Evolutionary conservation across 345 rosid species (phyloP).

Genomic region (Sisymbrium altissimum): DNA sequence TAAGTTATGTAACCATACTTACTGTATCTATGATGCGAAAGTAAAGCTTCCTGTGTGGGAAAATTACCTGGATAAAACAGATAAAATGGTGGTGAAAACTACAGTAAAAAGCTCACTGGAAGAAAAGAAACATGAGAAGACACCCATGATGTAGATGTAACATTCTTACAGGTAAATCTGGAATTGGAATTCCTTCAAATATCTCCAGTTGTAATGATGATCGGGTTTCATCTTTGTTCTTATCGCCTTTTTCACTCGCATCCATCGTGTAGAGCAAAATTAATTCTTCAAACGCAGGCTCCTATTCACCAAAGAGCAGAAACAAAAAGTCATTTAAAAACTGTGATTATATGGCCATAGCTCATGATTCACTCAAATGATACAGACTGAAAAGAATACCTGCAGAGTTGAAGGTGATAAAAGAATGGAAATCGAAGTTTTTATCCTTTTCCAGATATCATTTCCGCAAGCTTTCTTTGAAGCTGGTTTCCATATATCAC

Average conservation of each 20-base stretch:
- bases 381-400: slow-evolving; percentile 43
- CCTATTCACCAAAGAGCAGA: slow-evolving; percentile 48
- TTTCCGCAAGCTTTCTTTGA: slow-evolving; percentile 58
- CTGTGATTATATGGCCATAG: neutral
- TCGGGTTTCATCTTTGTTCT: slow-evolving; percentile 48
- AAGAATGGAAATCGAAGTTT: slow-evolving; percentile 78
- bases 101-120: neutral
- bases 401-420: slow-evolving; percentile 79
- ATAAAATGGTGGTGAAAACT: slow-evolving; percentile 21
- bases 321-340: slow-evolving; percentile 18
- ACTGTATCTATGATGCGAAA: slow-evolving; percentile 97
- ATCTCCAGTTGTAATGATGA: slow-evolving; percentile 75
- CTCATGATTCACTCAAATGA: slow-evolving; percentile 10
- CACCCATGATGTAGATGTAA: neutral
- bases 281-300: slow-evolving; percentile 90
- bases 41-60: slow-evolving; percentile 93
- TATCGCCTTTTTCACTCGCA: slow-evolving; percentile 37
- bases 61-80: slow-evolving; percentile 62
- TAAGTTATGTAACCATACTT: slow-evolving; percentile 35
- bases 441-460: slow-evolving; percentile 71
- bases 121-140: neutral
- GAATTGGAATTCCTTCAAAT: slow-evolving; percentile 85
- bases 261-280: slow-evolving; percentile 73
- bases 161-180: slow-evolving; percentile 82
- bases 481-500: slow-evolving; percentile 95